Base-by-base conservation (phyloP, 1,139 yeast species). In the Taiozyma sp. region DNA sequence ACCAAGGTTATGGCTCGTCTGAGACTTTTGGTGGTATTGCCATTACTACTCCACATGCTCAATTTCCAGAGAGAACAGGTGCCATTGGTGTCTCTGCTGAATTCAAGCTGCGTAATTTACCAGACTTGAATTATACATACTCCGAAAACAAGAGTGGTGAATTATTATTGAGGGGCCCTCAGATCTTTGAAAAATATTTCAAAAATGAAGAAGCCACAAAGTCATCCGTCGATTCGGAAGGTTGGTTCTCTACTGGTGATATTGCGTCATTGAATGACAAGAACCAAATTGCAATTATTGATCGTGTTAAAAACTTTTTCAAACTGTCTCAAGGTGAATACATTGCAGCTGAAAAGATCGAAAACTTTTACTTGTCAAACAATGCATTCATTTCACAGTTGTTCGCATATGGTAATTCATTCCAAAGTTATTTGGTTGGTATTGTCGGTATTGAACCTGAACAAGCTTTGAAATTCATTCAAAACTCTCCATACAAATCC, bases 241-340 rank as follows among this genome's bases (percentile, higher is more conserved):
- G 83, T 2, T 80, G 83, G 83, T 80, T 79, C 63, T 62, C 69
- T 43, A 80, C 85, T 34, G 85, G 85, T 52, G 83, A 79, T 60
- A 74, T 79, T 57, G 81, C 79, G 3, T 66, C 69, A 47, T 60
- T 79, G 43, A 67, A 65, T 14, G 57, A 57, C 1, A 67, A 66
- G n/a, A 76, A 76, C 42, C 66, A 75, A 54, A 62, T 78, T 14
- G 69, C 58, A 47, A 75, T 79, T 47, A 69, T 78, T 53, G 83
- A 79, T 58, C 65, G 83, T 56, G 80, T 77, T 35, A 79, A 79
- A 66, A 78, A 78, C 61, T 78, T 77, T 65, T 79, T 77, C 69
- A 78, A 79, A 60, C 68, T 79, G 59, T 67, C 81, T 7, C 82
- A 79, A 64, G 83, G 83, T 56, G 83, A 79, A 62, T 79, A 77